A percentile compares a stretch with the other conserved stretches of the same genome.
Conservation (phyloP, 345 rosid species). For the Fremontodendron californicum region DNA sequence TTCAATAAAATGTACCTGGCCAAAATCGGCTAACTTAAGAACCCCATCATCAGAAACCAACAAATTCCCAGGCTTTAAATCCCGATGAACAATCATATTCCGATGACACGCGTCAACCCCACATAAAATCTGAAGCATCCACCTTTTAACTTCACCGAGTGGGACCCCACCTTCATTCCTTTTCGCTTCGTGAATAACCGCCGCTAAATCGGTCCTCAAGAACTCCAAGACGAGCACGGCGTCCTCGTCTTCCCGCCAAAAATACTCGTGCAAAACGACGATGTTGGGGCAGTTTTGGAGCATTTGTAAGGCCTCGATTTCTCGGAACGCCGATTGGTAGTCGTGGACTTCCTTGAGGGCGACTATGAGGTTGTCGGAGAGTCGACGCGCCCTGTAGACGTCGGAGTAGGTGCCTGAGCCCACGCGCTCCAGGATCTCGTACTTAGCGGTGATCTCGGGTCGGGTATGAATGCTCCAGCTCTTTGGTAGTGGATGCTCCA, state of each 20-base stretch:
- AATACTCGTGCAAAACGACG: conserved; percentile 78
- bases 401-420: conserved; percentile 96
- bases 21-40: conserved; percentile 96
- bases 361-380: conserved; percentile 62
- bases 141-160: conserved; percentile 70
- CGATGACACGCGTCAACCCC: conserved; percentile 79
- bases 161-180: conserved; percentile 39
- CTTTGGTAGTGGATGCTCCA: conserved; percentile 56
- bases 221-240: conserved; percentile 91
- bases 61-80: conserved; percentile 88
- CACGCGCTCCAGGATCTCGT: conserved; percentile 75
- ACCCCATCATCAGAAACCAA: conserved; percentile 71
- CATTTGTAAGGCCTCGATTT: conserved; percentile 78
- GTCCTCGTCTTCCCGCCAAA: conserved; percentile 95
- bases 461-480: conserved; percentile 99
- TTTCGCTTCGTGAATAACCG: conserved; percentile 61
- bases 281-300: conserved; percentile 73
- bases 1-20: conserved; percentile 54
- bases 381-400: conserved; percentile 81
- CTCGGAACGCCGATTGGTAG: conserved; percentile 91
- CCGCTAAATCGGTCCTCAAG: conserved; percentile 64
- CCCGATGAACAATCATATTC: conserved; percentile 84
- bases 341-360: conserved; percentile 98
- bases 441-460: conserved; percentile 74
- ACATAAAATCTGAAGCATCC: conserved; percentile 88